phyloP scores from a whole-genome alignment of 164 flowering plant genomes.

The Piper longum region DNA sequence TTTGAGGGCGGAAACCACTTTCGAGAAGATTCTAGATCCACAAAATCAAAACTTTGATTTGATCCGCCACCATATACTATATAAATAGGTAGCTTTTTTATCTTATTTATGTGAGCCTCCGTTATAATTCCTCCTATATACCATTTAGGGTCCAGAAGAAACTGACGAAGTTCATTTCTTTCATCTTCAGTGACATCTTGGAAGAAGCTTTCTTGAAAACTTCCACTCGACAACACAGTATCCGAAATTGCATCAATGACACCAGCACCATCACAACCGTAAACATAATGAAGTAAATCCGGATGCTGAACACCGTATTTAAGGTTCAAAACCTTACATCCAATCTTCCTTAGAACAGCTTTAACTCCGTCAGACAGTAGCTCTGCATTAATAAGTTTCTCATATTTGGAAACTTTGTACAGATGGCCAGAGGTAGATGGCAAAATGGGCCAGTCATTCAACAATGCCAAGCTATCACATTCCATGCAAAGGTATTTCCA shows the following conservation, averaged over 20 bases:
- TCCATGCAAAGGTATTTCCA: slow-evolving; percentile 65
- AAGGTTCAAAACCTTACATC: slow-evolving; percentile 60
- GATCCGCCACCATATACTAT: slow-evolving; percentile 42
- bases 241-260: slow-evolving; percentile 67
- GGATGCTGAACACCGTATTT: slow-evolving; percentile 52
- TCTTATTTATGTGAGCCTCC: slow-evolving; percentile 33
- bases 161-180: slow-evolving; percentile 58
- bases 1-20: slow-evolving; percentile 66
- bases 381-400: slow-evolving; percentile 46
- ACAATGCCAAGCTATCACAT: slow-evolving; percentile 42
- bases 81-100: slow-evolving; percentile 63
- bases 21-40: slow-evolving; percentile 46
- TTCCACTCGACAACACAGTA: slow-evolving; percentile 27
- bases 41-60: slow-evolving; percentile 22
- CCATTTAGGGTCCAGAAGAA: slow-evolving; percentile 85
- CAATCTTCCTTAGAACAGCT: slow-evolving; percentile 50
- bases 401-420: slow-evolving; percentile 38
- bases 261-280: slow-evolving; percentile 44
- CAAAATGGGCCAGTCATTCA: slow-evolving; percentile 89
- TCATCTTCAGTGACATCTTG: slow-evolving; percentile 34
- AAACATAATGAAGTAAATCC: slow-evolving; percentile 47
- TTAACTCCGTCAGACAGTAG: slow-evolving; percentile 41
- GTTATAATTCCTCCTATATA: slow-evolving; percentile 39
- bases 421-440: slow-evolving; percentile 80
- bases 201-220: slow-evolving; percentile 14